A percentile compares a stretch with the other conserved stretches of the same genome.
phyloP scores from a whole-genome alignment of 495 filamentous ascomycete species.

The Venustampulla echinocandica region DNA sequence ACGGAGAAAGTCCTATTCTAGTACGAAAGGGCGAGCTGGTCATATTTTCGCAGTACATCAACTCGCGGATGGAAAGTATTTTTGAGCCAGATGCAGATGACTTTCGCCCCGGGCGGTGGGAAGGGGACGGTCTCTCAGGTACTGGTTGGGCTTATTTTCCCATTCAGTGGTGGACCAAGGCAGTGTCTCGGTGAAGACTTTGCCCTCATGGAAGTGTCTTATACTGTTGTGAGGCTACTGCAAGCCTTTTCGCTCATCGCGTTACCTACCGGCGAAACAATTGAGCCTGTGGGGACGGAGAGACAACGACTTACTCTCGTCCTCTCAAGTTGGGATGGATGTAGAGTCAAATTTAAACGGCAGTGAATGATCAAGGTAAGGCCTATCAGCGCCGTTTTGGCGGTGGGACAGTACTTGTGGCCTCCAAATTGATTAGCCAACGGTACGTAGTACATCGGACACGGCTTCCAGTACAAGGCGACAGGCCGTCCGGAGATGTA shows the following conservation, averaged over 20 bases:
- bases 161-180: conserved; percentile 37
- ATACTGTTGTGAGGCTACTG: conserved; percentile 30
- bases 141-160: conserved; percentile 29
- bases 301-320: conserved; percentile 24
- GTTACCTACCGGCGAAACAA: not conserved
- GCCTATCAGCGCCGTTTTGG: too few species aligned
- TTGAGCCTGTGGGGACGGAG: conserved; percentile 17
- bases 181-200: conserved; percentile 34
- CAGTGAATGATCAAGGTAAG: too few species aligned
- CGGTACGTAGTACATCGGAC: too few species aligned
- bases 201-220: conserved; percentile 31
- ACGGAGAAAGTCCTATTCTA: conserved; percentile 14
- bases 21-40: conserved; percentile 24
- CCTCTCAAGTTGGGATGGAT: conserved; percentile 24
- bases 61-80: conserved; percentile 46
- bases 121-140: conserved; percentile 7
- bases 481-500: too few species aligned
- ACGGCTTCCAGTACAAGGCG: too few species aligned
- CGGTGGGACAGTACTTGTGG: too few species aligned
- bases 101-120: conserved; percentile 51
- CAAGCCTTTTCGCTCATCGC: conserved; percentile 26
- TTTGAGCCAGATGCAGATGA: conserved; percentile 42
- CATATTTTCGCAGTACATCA: conserved; percentile 34
- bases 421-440: too few species aligned
- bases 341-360: conserved; percentile 9